Base-by-base conservation (phyloP, 805 yeast genomes). In the Yamadazyma akitaensis region DNA sequence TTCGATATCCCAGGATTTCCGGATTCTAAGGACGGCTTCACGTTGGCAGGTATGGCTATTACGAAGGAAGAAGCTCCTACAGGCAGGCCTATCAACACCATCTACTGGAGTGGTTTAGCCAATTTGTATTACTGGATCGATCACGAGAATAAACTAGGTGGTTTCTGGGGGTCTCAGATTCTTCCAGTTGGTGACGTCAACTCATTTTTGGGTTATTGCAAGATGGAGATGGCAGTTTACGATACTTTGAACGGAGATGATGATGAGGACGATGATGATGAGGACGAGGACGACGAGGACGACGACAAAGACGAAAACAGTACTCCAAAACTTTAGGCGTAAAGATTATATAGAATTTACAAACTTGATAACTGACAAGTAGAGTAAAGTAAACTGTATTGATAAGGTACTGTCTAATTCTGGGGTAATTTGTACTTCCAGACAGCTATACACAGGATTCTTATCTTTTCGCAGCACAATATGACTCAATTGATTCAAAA, bases 61-160 rank as follows among this genome's bases (percentile, higher is more conserved):
- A 55, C 55, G 16, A 56, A 43, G 21, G 57, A 59, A 30, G 53
- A 51, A 3, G 47, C 63, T 16, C 58, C 61, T 0, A 64, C 68
- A 1, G 75, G 75, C 3, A 54, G 75, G 48, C 68, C 72, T 5
- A 49, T 50, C 11, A 67, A 70, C 0, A 53, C 68, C 0, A 42
- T 70, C 12, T 67, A 62, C 48, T 72, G 76, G 76, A 56, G 65
- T 24, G 76, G 76, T 0, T 51, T 68, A 33, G 75, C 68, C 26
- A 71, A 68, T 49, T 60, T 68, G 37, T 67, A 51, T 54, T 72
- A 57, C 49, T 72, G 75, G 75, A 55, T 72, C 16, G 76, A 72
- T 47, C 48, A 62, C 42, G 56, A 70, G 26, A 70, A 68, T 40
- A 58, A 56, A 19, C 51, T 68, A 39, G 76, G 64, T 2, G 76